Base-by-base conservation (phyloP, 371 early-diverging fungal genomes). In the Rhizopus stolonifer region DNA sequence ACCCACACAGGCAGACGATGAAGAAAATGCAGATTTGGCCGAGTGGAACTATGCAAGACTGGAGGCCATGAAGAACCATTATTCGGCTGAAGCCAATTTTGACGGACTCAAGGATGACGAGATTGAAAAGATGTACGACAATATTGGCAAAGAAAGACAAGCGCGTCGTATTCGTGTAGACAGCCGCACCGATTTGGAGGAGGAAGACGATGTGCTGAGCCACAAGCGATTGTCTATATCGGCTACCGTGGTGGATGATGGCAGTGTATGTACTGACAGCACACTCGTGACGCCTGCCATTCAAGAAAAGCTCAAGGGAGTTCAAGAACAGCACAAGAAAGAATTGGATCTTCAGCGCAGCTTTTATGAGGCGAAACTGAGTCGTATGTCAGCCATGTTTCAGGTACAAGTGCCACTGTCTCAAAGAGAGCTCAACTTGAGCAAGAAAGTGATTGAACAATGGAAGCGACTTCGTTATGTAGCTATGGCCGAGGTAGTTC, bases 41-140 rank as follows among this genome's bases (percentile, higher is more conserved):
- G 92, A 91, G 59, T 92, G 91, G 89, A 85, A 82, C 45, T 88
- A 79, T 65, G 93, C 93, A 0, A 80, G 82, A 49, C 67, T 75
- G 26, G 93, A 92, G 54, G 85, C 84, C 0, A 73, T 80, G 36
- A 61, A 74, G 7, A 81, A 81, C 46, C 61, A 74, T 26, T 71
- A 72, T 48, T 58, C 74, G 31, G 15, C 74, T 57, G 80, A 75
- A 44, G 60, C 64, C 19, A 74, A 64, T 26, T 71, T 82, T 47
- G 61, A 58, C 22, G 78, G 74, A 14, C 58, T 79, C 32, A 77
- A 78, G 49, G 80, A 82, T 29, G 81, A 87, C 39, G 83, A 84
- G 38, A 61, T 84, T 9, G 82, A 83, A 38, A 74, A 78, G 11
- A 34, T 85, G 2, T 80, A 79, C 56, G 83, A 81, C 29, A 80